Evolutionary conservation across 2,329 filamentous ascomycete species (phyloP).

Genomic region (Cladosporium phlei): DNA sequence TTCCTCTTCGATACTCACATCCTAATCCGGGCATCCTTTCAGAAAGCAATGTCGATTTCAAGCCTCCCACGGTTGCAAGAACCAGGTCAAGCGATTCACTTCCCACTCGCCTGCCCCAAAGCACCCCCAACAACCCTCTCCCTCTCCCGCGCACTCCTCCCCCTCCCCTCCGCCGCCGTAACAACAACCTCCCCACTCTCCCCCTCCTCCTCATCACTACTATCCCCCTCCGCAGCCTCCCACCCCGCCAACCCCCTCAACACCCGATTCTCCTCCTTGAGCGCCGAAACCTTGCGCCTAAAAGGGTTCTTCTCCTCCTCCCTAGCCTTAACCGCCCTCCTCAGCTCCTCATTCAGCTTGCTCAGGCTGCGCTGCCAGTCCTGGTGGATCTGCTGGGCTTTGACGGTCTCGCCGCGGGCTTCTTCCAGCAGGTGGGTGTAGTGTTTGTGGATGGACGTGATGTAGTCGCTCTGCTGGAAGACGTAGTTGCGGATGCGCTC

Average conservation of each 20-base stretch:
- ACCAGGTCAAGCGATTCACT: not conserved
- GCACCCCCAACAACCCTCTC: not conserved
- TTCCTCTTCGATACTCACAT: too few species aligned
- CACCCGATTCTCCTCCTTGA: constrained; percentile 47
- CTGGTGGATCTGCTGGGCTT: constrained; percentile 44
- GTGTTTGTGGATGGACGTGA: constrained; percentile 44
- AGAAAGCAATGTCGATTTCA: too few species aligned
- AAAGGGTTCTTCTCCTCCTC: constrained; percentile 33
- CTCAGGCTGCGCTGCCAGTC: constrained; percentile 46
- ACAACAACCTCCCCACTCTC: not conserved
- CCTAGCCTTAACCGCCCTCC: constrained; percentile 36
- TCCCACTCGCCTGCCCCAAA: not conserved
- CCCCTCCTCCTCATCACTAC: constrained; percentile 24
- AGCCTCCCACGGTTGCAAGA: too few species aligned
- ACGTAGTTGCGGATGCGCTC: constrained; percentile 30
- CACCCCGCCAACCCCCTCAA: constrained; percentile 43
- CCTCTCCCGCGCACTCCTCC: constrained; percentile 1
- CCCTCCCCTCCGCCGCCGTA: not conserved
- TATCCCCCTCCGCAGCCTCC: constrained; percentile 42
- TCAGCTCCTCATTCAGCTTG: constrained; percentile 39
- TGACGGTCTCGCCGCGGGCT: constrained; percentile 41
- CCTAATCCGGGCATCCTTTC: too few species aligned
- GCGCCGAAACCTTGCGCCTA: constrained; percentile 35
- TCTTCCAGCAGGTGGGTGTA: constrained; percentile 43
- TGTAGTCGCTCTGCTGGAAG: constrained; percentile 40